Conservation (phyloP, 2,329 filamentous ascomycete genomes). For the Xylaria sp. region DNA sequence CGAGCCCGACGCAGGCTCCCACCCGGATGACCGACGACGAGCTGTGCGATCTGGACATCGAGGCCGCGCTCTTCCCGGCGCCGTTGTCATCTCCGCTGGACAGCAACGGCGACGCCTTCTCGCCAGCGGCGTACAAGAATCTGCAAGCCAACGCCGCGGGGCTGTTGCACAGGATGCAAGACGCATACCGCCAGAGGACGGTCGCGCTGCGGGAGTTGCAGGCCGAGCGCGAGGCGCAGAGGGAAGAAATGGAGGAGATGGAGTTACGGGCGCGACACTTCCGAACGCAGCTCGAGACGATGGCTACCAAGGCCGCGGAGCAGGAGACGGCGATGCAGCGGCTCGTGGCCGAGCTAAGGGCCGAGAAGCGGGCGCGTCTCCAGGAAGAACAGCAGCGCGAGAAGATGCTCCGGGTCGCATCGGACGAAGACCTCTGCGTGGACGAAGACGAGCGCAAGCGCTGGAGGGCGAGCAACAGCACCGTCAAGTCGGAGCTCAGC, state of each 20-base stretch:
- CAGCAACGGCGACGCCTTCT: conserved; percentile 62
- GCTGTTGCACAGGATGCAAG: conserved; percentile 65
- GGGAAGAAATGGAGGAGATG: conserved; percentile 66
- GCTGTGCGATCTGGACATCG: conserved; percentile 65
- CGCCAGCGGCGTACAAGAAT: conserved; percentile 69
- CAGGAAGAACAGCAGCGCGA: conserved; percentile 52
- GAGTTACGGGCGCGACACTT: conserved; percentile 63
- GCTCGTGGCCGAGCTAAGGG: conserved; percentile 61
- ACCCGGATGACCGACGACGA: conserved; percentile 57
- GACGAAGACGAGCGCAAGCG: conserved; percentile 57
- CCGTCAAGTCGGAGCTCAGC: conserved; percentile 54
- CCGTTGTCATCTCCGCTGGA: conserved; percentile 50
- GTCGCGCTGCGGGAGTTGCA: conserved; percentile 60
- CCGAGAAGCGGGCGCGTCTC: conserved; percentile 59
- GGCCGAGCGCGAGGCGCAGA: conserved; percentile 63
- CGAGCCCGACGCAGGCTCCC: conserved; percentile 40
- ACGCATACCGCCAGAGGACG: conserved; percentile 66
- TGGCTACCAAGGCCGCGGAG: conserved; percentile 63
- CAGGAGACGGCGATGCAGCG: conserved; percentile 63
- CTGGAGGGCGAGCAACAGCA: conserved; percentile 57
- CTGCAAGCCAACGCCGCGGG: conserved; percentile 67
- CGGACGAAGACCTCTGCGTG: conserved; percentile 56
- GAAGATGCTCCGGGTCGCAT: conserved; percentile 49
- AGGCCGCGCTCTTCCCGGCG: conserved; percentile 62
- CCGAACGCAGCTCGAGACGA: conserved; percentile 68